A percentile compares a stretch with the other conserved stretches of the same genome.
Conservation (phyloP, 305 asterid species). For the Ajuga reptans region DNA sequence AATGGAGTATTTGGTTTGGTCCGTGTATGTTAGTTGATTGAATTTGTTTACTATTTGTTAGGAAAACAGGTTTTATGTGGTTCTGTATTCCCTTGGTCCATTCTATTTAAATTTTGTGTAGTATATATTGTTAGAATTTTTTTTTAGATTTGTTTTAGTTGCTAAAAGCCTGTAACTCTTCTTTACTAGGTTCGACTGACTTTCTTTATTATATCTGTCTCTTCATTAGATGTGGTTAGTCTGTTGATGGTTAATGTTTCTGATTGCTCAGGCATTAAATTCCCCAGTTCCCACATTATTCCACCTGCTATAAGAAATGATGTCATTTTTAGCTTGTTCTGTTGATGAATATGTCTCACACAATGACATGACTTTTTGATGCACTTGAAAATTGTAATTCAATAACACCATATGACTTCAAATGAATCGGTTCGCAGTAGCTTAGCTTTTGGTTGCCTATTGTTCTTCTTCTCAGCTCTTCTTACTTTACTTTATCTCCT, state of each 20-base stretch:
- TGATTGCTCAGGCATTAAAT: background rate
- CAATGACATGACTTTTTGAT: background rate
- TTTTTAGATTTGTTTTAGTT: background rate
- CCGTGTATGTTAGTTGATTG: background rate
- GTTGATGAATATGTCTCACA: background rate
- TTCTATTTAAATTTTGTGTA: background rate
- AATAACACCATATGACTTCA: background rate
- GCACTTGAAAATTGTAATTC: background rate
- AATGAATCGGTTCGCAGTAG: background rate
- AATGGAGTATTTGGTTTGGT: background rate
- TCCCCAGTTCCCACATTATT: background rate
- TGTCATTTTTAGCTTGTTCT: background rate
- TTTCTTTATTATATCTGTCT: background rate
- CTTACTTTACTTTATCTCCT: constrained; percentile 8
- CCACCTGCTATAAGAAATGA: background rate
- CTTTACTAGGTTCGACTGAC: background rate
- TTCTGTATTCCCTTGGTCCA: background rate
- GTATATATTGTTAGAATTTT: background rate
- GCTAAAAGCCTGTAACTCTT: background rate
- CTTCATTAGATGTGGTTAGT: background rate
- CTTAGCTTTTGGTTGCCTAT: background rate
- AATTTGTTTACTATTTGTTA: background rate
- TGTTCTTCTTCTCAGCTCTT: background rate
- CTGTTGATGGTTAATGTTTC: background rate
- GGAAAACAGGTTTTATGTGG: background rate